These are phyloP conservation scores for Avena atlantica DNA, from an alignment of 176 grass and related monocot genomes.

Conservation along the genomic window DNA sequence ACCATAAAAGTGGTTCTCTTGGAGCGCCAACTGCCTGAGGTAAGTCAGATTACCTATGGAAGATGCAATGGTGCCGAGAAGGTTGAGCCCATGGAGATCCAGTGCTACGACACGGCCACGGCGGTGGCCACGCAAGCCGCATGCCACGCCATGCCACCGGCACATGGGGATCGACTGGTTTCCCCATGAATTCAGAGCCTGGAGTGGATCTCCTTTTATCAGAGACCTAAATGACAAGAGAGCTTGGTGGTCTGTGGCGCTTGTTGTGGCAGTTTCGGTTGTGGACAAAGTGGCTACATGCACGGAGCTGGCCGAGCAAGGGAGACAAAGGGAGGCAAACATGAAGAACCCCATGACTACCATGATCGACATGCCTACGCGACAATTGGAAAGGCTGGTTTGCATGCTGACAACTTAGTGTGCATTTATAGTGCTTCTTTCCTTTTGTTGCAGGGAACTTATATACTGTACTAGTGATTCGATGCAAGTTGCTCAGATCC, in stretches of 20 bases:
- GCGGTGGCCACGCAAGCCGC: not conserved
- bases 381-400: not conserved
- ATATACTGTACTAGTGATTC: not conserved
- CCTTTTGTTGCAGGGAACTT: not conserved
- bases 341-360: not conserved
- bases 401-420: not conserved
- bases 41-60: not conserved
- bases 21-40: not conserved
- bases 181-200: not conserved
- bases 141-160: not conserved
- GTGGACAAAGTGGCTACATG: not conserved
- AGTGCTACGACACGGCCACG: not conserved
- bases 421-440: not conserved
- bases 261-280: not conserved
- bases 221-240: slow-evolving; percentile 18
- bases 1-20: not conserved
- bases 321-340: not conserved
- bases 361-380: not conserved
- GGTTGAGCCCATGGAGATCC: not conserved
- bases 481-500: not conserved
- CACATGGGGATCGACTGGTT: slow-evolving; percentile 13
- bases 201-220: slow-evolving; percentile 4
- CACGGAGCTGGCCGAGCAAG: not conserved
- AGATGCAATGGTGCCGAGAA: not conserved
- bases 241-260: slow-evolving; percentile 7